Evolutionary conservation across 805 yeast species (phyloP), one percentile per base, ranked within the genome.

Genomic region (Wickerhamiella azyma): DNA sequence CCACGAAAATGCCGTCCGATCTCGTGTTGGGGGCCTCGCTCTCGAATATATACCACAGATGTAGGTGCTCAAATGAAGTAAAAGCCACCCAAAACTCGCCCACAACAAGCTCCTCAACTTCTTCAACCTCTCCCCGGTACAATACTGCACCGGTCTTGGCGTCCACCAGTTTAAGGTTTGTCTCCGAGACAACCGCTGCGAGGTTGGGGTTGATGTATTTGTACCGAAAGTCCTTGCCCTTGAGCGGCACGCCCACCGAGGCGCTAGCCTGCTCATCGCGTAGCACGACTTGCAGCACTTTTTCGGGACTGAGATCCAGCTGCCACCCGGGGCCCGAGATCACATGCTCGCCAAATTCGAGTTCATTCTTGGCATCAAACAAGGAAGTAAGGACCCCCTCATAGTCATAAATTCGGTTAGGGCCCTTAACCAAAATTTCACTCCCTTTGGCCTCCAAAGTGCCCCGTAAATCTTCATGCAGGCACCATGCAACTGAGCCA

Each of bases 141-240:
- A 30, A 13, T 2, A 35, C 21, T 5, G 19, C n/a, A 5, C 37
- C 37, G n/a, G 11, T 16, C 5, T 5, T 19, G 13, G 35, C 40
- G 26, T 42, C 45, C 11, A 42, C 14, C 7, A 42, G 18, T 9
- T 33, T 18, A 2, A 42, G 10, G 26, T 24, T 35, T 5, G 19
- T 21, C 6, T 26, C 7, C 7, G 45, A 36, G 6, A 26, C 24
- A n/a, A 36, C 40, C 2, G 32, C 40, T 6, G 26, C 18, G 5
- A 42, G 11, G 26, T 42, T 36, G 9, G 45, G 45, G 26, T 42
- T 42, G n/a, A 42, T 18, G 40, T 42, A 42, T 29, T 36, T 36
- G 36, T 42, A 42, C 9, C 10, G 17, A 17, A 33, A 35, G 19
- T 42, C 45, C 13, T 26, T 26, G 33, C 30, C 21, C 10, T 13